Evolutionary conservation across 352 stramenopile species (phyloP), one percentile per base, ranked within the genome.

Genomic region (Phytophthora pseudosyringae): DNA sequence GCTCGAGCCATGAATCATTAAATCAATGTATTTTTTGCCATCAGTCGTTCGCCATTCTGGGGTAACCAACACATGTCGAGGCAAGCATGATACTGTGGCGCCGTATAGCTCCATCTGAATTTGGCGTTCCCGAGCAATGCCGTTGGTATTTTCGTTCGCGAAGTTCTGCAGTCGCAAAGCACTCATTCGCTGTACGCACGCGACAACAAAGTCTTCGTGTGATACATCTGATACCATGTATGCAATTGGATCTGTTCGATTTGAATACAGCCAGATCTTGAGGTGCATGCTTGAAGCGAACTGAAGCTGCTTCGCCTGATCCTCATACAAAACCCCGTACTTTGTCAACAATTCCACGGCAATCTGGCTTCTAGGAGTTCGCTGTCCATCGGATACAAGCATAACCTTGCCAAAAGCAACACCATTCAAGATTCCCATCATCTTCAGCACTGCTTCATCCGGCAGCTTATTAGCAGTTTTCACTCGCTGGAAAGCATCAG

Each of bases 31-130:
- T 59, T 54, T 47, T 67, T 74, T 71, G n/a, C 66, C 66, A 53
- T 75, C 49, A 10, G 28, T 5, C 16, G 50, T 67, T 41, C 53
- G 39, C 31, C 39, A 71, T 62, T 71, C 66, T 59, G 49, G 66
- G 36, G 48, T 59, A 28, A 75, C 60, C 11, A 75, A 5, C 11
- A 74, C 59, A 71, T 59, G 40, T 59, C 40, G 46, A 63, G 39
- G 33, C 53, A 70, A 32, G 43, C 60, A 70, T 44, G 53, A 59
- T 28, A 33, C n/a, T 58, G 53, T 75, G 38, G 54, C 60, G 12
- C 31, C 9, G 21, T 71, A 71, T 58, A 75, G n/a, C 41, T 75
- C 59, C 67, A 75, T 64, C 57, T 75, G 67, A 64, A 72, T 72
- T 26, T 68, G 67, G 33, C 62, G 55, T 40, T 71, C 67, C 52